Percentiles rank a stretch among this genome's conserved stretches.
phyloP scores from a whole-genome alignment of 345 rosid species.

The Salix brachista region DNA sequence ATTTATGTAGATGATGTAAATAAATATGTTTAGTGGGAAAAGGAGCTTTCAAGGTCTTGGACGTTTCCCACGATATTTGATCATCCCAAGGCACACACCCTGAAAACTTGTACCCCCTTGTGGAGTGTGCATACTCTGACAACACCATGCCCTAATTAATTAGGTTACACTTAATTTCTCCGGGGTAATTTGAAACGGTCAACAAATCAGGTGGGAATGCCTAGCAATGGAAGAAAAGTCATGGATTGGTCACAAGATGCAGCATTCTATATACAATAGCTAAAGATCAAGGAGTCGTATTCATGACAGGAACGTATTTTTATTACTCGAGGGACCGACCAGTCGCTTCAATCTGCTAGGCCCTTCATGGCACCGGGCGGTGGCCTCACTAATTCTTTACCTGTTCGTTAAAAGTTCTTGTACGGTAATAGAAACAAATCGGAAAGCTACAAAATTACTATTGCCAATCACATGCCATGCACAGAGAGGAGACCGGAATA shows the following conservation, averaged over 20 bases:
- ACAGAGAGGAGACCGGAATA: background rate
- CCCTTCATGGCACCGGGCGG: conserved; percentile 9
- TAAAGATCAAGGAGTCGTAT: background rate
- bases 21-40: background rate
- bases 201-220: background rate
- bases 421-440: conserved; percentile 30
- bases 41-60: conserved; percentile 2
- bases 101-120: background rate
- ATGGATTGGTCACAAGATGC: too few relatives aligned
- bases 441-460: conserved; percentile 47
- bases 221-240: background rate
- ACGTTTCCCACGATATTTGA: background rate
- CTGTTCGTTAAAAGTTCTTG: background rate
- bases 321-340: conserved; percentile 40
- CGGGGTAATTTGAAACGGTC: background rate
- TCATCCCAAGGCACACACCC: background rate
- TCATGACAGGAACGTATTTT: conserved; percentile 7
- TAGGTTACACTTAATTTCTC: background rate
- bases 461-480: conserved; percentile 46
- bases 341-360: conserved; percentile 17
- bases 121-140: background rate
- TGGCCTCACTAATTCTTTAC: conserved; percentile 22
- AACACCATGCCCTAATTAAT: background rate
- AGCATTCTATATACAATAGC: background rate
- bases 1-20: conserved; percentile 10